Evolutionary conservation across 2,329 filamentous ascomycete species (phyloP).

Genomic region (Colletotrichum sp.): DNA sequence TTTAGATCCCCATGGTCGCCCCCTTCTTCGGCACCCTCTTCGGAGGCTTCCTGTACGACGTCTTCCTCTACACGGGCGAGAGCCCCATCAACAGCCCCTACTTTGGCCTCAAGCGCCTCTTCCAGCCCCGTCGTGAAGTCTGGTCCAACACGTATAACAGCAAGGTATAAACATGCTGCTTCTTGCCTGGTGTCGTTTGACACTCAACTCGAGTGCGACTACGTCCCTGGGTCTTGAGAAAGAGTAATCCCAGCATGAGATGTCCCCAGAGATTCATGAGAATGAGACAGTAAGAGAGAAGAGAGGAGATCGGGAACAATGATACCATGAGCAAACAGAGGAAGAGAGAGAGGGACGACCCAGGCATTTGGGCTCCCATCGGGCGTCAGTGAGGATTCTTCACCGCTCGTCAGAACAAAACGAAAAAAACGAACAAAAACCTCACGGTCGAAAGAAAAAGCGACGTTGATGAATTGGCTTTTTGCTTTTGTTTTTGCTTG

Average conservation of each 20-base stretch:
- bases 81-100: conserved; percentile 73
- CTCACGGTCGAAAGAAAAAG: not conserved
- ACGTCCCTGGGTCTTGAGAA: not conserved
- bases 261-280: not conserved
- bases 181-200: not conserved
- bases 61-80: conserved; percentile 73
- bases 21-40: conserved; percentile 70
- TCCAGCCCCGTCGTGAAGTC: conserved; percentile 35
- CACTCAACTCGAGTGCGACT: not conserved
- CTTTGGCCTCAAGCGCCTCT: conserved; percentile 63
- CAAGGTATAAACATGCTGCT: not conserved
- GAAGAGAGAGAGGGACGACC: not conserved
- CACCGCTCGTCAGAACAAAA: not conserved
- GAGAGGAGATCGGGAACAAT: not conserved
- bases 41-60: conserved; percentile 71
- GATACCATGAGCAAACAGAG: not conserved
- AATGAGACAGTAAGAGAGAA: not conserved
- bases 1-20: conserved; percentile 72
- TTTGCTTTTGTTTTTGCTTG: no score
- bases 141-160: conserved; percentile 29
- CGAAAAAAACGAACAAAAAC: not conserved
- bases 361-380: not conserved
- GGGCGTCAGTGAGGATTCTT: not conserved
- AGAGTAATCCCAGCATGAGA: rapidly evolving
- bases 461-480: not conserved